Evolutionary conservation across 2,329 filamentous ascomycete species (phyloP).

Genomic region (Exophiala calicioides): DNA sequence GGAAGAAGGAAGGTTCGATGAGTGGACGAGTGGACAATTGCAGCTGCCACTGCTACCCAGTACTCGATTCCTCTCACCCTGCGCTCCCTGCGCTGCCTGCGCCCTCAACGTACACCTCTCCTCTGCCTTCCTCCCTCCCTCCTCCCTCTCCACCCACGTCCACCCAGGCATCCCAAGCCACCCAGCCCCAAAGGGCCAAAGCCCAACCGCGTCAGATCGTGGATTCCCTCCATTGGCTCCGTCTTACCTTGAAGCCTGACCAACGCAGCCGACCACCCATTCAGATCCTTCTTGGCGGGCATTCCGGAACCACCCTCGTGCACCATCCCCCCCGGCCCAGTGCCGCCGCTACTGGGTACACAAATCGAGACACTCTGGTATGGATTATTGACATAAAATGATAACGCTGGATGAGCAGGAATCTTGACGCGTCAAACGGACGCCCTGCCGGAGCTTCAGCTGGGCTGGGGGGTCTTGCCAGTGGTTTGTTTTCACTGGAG

Average conservation of each 20-base stretch:
- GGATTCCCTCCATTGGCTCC: conserved; percentile 2
- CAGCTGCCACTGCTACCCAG: no score
- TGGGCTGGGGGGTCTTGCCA: conserved; percentile 1
- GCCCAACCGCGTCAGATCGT: no score
- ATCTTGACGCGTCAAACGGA: background rate
- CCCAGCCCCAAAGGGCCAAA: background rate
- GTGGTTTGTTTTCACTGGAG: background rate
- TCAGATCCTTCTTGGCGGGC: background rate
- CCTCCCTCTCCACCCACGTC: background rate
- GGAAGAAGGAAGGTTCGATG: conserved; percentile 1
- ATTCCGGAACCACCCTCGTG: background rate
- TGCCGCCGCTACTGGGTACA: no score
- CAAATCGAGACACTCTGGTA: no score
- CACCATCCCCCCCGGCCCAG: no score
- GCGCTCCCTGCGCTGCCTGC: no score
- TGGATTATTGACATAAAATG: no score
- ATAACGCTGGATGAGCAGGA: no score
- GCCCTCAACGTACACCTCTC: background rate
- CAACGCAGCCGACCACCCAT: background rate
- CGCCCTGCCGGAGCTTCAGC: conserved; percentile 15
- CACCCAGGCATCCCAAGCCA: background rate
- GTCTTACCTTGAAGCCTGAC: conserved; percentile 2
- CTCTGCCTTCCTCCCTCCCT: background rate
- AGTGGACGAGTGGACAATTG: no score
- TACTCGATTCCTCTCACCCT: no score